Conservation (phyloP, 768 basidiomycete species). For the Amanita molliuscula region DNA sequence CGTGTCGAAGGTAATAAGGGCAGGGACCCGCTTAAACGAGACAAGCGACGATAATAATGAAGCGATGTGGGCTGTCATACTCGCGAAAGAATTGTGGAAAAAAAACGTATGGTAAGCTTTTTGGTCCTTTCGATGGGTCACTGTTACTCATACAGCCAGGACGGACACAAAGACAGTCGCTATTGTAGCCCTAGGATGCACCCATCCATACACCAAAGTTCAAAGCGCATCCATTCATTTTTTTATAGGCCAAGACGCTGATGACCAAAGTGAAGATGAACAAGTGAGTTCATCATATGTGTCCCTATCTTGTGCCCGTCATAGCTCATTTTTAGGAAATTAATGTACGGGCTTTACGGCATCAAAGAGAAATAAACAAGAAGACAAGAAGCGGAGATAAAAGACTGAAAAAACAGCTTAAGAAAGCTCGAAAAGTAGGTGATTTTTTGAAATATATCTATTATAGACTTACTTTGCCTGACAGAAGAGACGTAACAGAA, state of each 20-base stretch:
- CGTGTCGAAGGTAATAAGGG: constrained; percentile 81
- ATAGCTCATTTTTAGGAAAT: constrained; percentile 31
- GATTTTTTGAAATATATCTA: not conserved
- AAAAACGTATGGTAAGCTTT: constrained; percentile 75
- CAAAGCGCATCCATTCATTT: constrained; percentile 93
- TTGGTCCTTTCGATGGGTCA: not conserved
- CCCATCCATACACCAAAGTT: constrained; percentile 89
- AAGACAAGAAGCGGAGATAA: constrained; percentile 79
- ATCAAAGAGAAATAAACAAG: constrained; percentile 88
- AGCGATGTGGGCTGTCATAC: constrained; percentile 94
- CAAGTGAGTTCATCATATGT: constrained; percentile 23
- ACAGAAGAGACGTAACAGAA: constrained; percentile 26
- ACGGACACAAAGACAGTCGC: constrained; percentile 87
- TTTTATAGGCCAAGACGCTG: constrained; percentile 86
- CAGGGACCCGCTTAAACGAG: constrained; percentile 41
- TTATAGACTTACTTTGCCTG: not conserved
- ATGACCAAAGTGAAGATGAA: constrained; percentile 42
- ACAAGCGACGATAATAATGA: constrained; percentile 55
- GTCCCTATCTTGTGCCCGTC: not conserved
- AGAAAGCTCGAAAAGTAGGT: constrained; percentile 62
- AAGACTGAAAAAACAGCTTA: constrained; percentile 65
- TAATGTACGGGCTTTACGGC: constrained; percentile 67
- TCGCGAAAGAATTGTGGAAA: constrained; percentile 90
- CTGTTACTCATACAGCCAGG: constrained; percentile 28
- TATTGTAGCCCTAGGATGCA: constrained; percentile 84